Evolutionary conservation across 768 basidiomycete genomes (phyloP), one percentile per base, ranked within the genome.

Genomic region (Crepidotus variabilis): DNA sequence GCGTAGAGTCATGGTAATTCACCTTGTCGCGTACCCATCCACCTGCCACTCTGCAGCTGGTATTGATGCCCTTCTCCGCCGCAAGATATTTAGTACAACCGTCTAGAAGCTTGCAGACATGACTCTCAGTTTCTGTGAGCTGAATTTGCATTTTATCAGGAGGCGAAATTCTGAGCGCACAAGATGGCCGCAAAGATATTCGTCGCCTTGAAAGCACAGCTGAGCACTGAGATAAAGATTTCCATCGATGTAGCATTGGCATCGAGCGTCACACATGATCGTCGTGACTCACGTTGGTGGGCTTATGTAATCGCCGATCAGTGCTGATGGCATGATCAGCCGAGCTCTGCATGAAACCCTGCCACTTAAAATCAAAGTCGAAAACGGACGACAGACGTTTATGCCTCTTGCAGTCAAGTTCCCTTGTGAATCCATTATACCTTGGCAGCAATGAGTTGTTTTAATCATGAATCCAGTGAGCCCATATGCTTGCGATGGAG

Each of bases 21-120:
- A 94, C 96, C 87, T 99, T 99, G 71, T 99, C 97, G 65, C 97
- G 79, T 47, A 98, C 97, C 97, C 97, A 99, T 18, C 97, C 97
- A 16, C 97, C 97, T 10, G 94, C 97, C 48, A 99, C 91, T 61
- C 97, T 81, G 68, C 96, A 96, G 0, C 83, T 79, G 0, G 84
- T 86, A 4, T 71, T 69, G 20, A 84, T 75, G 9, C 77, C 78
- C 51, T 83, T 77, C 33, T 80, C 75, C 55, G 74, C 68, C 55
- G 76, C 78, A 61, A 88, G 72, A 61, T 81, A 72, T 13, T 68
- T 71, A 6, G 87, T 83, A 67, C 90, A 97, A 56, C 87, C 85
- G 66, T 95, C 86, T 52, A 98, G 78, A n/a, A 95, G 77, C 2
- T 73, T 67, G 71, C 91, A 94, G 45, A 98, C 77, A 28, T 73